Evolutionary conservation across 306 rosid species (phyloP).

Genomic region (Canavalia ensiformis): DNA sequence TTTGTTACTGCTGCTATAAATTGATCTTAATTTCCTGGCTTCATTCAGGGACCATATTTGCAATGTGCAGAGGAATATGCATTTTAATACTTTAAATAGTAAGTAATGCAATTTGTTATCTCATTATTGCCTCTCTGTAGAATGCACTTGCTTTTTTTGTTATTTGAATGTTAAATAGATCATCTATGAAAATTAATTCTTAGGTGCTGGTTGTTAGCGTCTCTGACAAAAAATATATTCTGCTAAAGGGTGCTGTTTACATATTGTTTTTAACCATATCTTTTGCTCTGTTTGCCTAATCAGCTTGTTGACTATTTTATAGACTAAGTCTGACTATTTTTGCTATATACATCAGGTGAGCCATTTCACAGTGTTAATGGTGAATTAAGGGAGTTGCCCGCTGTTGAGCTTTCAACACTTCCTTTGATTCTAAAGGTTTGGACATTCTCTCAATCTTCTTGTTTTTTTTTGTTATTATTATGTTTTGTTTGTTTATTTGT

Average conservation of each 20-base stretch:
- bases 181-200: constrained; percentile 6
- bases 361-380: constrained; percentile 78
- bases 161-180: constrained; percentile 1
- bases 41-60: constrained; percentile 86
- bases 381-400: constrained; percentile 93
- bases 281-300: constrained; percentile 31
- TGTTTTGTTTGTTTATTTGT: not conserved
- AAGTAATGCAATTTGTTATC: constrained; percentile 56
- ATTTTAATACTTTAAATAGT: constrained; percentile 84
- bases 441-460: constrained; percentile 38
- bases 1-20: constrained; percentile 42
- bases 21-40: constrained; percentile 46
- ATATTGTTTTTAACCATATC: constrained; percentile 1
- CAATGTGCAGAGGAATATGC: constrained; percentile 87
- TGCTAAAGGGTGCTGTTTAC: not conserved
- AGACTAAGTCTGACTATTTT: constrained; percentile 17
- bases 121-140: constrained; percentile 7
- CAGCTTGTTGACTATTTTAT: constrained; percentile 34
- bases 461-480: not conserved
- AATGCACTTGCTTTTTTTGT: not conserved
- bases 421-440: constrained; percentile 87
- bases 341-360: constrained; percentile 64
- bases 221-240: not conserved
- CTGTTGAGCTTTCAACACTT: constrained; percentile 83
- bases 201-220: constrained; percentile 29